Conservation (phyloP, 2,329 filamentous ascomycete genomes). For the Rutstroemia sp. region DNA sequence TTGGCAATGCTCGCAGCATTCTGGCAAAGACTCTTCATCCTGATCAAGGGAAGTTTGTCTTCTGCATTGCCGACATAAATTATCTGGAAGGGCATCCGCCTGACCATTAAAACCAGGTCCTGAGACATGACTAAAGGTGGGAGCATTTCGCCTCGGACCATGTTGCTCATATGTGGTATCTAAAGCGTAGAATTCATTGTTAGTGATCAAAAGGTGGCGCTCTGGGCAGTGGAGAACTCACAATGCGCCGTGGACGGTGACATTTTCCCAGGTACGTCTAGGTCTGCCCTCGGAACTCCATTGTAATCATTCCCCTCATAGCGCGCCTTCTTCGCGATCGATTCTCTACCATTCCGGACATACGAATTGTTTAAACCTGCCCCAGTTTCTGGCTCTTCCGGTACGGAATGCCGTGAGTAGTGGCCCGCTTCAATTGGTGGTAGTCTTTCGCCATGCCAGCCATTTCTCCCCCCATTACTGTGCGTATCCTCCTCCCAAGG, state of each 20-base stretch:
- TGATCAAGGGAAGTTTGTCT: constrained; percentile 15
- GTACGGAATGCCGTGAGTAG: constrained; percentile 12
- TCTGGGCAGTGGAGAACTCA: constrained; percentile 11
- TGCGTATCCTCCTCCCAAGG: constrained; percentile 24
- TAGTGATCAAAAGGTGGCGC: constrained; percentile 10
- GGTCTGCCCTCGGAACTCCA: constrained; percentile 9
- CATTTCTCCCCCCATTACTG: constrained; percentile 10
- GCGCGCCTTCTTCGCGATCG: constrained; percentile 17
- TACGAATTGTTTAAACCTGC: constrained; percentile 11
- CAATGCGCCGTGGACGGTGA: constrained; percentile 12
- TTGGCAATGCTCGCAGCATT: constrained; percentile 20
- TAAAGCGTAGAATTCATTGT: constrained; percentile 9
- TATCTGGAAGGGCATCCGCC: constrained; percentile 10
- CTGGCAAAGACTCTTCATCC: constrained; percentile 10
- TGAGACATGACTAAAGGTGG: constrained; percentile 6
- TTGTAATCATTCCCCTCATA: constrained; percentile 21
- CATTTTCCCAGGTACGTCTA: constrained; percentile 14
- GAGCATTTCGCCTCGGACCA: constrained; percentile 9
- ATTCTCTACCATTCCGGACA: constrained; percentile 14
- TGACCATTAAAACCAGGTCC: background rate
- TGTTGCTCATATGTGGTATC: constrained; percentile 14
- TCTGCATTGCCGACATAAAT: constrained; percentile 22
- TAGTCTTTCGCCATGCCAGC: constrained; percentile 18
- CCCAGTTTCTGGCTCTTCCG: constrained; percentile 7
- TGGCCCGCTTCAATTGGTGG: constrained; percentile 22